These are phyloP conservation scores for Metschnikowia similis DNA, from an alignment of 805 yeast species.

Conservation along the genomic window DNA sequence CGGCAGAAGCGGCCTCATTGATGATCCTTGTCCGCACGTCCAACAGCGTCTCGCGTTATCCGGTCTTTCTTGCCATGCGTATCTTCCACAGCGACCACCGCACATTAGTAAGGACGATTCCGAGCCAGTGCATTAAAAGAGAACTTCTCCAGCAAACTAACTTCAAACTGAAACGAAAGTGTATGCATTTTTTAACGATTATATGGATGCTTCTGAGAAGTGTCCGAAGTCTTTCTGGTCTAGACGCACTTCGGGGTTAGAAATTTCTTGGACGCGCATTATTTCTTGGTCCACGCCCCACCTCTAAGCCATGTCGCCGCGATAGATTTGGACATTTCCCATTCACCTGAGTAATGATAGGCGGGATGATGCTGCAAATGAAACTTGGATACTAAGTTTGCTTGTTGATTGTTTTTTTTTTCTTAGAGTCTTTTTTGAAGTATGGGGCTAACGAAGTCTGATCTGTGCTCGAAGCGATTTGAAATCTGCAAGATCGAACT, in stretches of 20 bases:
- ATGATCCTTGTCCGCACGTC: not conserved
- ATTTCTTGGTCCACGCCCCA: constrained; percentile 4
- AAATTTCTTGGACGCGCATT: constrained; percentile 2
- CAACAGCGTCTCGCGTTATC: not conserved
- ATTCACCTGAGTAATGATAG: not conserved
- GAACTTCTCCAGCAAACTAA: too few species aligned
- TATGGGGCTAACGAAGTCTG: too few species aligned
- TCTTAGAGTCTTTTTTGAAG: too few species aligned
- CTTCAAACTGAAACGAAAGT: too few species aligned
- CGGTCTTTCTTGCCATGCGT: not conserved
- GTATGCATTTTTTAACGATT: too few species aligned
- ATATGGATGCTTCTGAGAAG: not conserved
- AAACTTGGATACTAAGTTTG: too few species aligned
- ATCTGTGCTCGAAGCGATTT: too few species aligned
- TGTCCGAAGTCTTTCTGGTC: not conserved
- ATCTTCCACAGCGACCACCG: not conserved
- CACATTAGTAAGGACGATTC: not conserved
- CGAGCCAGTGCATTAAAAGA: too few species aligned
- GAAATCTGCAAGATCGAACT: too few species aligned
- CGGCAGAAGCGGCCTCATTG: too few species aligned
- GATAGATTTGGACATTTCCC: not conserved
- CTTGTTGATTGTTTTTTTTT: too few species aligned
- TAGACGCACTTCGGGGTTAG: not conserved
- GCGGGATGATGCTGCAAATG: not conserved
- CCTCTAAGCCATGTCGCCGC: not conserved